Percentiles rank a stretch among this genome's conserved stretches.
phyloP scores from a whole-genome alignment of 192 early-diverging fungal genomes.

The Gryganskiella cystojenkinii region DNA sequence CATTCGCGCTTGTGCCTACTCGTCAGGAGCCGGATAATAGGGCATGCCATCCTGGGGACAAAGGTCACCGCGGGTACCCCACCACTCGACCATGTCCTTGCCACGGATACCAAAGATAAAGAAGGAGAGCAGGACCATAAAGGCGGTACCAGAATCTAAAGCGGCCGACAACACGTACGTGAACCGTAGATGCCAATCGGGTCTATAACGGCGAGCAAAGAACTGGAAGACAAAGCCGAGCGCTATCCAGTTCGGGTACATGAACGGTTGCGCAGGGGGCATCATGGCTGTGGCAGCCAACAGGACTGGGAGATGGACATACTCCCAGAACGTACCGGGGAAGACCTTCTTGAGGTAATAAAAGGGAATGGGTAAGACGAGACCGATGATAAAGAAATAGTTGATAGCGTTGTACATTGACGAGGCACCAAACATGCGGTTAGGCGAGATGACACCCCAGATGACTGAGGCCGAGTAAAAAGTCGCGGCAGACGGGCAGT shows the following conservation, averaged over 20 bases:
- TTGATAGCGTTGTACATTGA: constrained; percentile 57
- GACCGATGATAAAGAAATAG: constrained; percentile 64
- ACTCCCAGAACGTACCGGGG: constrained; percentile 54
- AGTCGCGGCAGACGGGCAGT: constrained; percentile 57
- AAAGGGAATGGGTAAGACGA: constrained; percentile 66
- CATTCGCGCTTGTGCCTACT: neutral
- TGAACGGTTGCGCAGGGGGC: constrained; percentile 63
- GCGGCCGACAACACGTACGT: constrained; percentile 75
- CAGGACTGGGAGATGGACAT: constrained; percentile 68
- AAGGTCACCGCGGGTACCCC: constrained; percentile 19
- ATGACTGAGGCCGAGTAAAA: constrained; percentile 78
- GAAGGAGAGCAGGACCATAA: constrained; percentile 38
- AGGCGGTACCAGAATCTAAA: constrained; percentile 67
- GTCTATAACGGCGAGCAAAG: constrained; percentile 58
- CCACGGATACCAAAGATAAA: constrained; percentile 38
- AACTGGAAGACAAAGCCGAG: constrained; percentile 66
- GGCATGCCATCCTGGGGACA: constrained; percentile 29
- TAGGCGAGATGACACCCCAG: constrained; percentile 83
- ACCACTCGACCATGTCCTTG: constrained; percentile 15
- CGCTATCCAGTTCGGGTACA: constrained; percentile 55
- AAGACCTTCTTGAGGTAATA: constrained; percentile 64
- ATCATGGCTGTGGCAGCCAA: constrained; percentile 62
- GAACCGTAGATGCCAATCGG: constrained; percentile 69
- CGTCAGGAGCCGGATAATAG: constrained; percentile 2
- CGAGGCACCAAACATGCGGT: constrained; percentile 64